Evolutionary conservation across 2,329 filamentous ascomycete species (phyloP).

Genomic region (Cladorrhinum sp.): DNA sequence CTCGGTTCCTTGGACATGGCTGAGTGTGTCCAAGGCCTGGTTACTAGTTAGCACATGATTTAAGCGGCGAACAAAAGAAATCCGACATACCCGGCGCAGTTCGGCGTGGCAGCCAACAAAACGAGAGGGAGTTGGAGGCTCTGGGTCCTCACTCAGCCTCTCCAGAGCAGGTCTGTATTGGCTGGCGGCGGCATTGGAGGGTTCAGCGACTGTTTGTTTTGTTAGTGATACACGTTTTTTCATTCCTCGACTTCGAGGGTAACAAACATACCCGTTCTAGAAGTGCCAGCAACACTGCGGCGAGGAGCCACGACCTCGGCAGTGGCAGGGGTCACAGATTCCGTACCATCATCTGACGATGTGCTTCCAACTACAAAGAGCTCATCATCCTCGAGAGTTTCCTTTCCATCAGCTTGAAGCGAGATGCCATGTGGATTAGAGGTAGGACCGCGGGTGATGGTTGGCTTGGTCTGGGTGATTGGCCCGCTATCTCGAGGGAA

Average conservation of each 20-base stretch:
- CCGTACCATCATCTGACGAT: neutral
- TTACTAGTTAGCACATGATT: too few relatives aligned
- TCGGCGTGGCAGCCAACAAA: neutral
- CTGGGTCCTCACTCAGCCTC: neutral
- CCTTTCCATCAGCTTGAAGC: neutral
- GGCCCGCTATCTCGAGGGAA: neutral
- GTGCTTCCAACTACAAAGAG: neutral
- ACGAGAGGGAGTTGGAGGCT: neutral
- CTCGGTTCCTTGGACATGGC: neutral
- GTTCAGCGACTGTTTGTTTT: neutral
- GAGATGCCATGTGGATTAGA: neutral
- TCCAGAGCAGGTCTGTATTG: neutral
- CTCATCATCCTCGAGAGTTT: neutral
- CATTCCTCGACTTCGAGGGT: neutral
- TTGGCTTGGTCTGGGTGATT: neutral
- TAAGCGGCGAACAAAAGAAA: too few relatives aligned
- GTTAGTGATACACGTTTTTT: neutral
- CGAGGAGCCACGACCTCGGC: neutral
- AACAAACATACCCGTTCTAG: neutral
- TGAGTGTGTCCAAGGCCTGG: neutral
- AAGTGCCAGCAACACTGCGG: neutral
- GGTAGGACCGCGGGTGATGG: neutral
- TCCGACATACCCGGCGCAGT: neutral
- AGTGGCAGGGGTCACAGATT: neutral
- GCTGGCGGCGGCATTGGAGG: neutral